phyloP scores from a whole-genome alignment of 495 filamentous ascomycete genomes.

The Pseudoneurospora amorphoporcata region DNA sequence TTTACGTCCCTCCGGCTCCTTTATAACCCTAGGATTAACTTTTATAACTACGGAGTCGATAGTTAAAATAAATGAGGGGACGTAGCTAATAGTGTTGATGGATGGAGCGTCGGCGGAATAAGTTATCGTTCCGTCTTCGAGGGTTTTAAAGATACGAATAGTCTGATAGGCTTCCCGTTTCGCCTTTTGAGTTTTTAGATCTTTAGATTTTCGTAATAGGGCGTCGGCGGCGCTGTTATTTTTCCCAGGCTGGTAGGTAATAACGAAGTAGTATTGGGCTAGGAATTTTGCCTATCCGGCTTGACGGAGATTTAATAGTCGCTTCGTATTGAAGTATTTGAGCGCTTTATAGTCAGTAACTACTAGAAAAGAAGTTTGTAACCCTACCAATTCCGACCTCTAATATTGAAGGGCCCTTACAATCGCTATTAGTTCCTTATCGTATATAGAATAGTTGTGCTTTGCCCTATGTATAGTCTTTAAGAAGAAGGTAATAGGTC shows the following conservation, averaged over 20 bases:
- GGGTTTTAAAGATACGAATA: not conserved
- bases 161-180: not conserved
- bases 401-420: not conserved
- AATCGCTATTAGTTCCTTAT: no score
- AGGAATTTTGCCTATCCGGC: not conserved
- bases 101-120: no score
- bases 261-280: not conserved
- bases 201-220: not conserved
- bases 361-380: not conserved
- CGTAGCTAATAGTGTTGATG: no score
- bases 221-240: not conserved
- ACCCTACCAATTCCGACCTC: not conserved
- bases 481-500: not conserved
- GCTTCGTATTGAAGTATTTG: not conserved
- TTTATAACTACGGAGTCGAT: no score
- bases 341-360: not conserved
- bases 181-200: not conserved
- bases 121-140: not conserved
- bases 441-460: not conserved
- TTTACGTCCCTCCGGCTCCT: no score
- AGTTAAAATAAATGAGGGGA: accelerated
- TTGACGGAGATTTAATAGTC: not conserved
- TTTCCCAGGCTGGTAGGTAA: not conserved
- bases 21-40: no score
- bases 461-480: not conserved